phyloP scores from a whole-genome alignment of 768 basidiomycete genomes.

The Leucocoprinus leucothites region DNA sequence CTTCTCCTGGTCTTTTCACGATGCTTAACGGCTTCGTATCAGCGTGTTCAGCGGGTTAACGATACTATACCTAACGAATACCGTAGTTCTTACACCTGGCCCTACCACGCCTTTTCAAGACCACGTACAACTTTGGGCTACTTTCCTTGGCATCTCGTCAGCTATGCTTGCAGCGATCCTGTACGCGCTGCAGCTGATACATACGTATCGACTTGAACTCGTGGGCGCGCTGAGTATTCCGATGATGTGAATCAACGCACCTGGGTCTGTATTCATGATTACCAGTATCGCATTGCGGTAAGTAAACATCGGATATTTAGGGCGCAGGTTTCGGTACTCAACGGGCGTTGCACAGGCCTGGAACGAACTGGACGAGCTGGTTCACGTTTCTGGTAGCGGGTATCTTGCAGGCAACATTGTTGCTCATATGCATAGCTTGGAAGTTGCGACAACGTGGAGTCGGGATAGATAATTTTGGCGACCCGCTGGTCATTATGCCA shows the following conservation, averaged over 20 bases:
- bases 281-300: slow-evolving; percentile 71
- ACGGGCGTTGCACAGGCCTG: slow-evolving; percentile 42
- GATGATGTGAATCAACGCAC: slow-evolving; percentile 34
- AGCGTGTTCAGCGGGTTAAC: no score
- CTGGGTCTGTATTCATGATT: slow-evolving; percentile 84
- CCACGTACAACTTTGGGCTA: slow-evolving; percentile 85
- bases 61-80: no score
- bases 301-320: not conserved
- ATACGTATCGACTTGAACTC: slow-evolving; percentile 74
- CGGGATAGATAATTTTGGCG: slow-evolving; percentile 88
- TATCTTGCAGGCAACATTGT: slow-evolving; percentile 75
- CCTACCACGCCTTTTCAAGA: slow-evolving; percentile 54
- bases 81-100: no score
- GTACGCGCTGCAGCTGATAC: slow-evolving; percentile 82
- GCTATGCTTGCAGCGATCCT: slow-evolving; percentile 73
- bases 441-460: slow-evolving; percentile 71
- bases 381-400: slow-evolving; percentile 78
- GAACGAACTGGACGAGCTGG: slow-evolving; percentile 91
- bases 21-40: no score
- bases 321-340: not conserved
- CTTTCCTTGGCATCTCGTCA: slow-evolving; percentile 85
- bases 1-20: no score
- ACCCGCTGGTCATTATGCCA: slow-evolving; percentile 33
- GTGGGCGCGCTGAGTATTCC: slow-evolving; percentile 93
- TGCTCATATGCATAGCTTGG: slow-evolving; percentile 86